These are phyloP conservation scores for Hsuehochloa calcarea DNA, from an alignment of 176 grass and related monocot genomes.

Conservation along the genomic window DNA sequence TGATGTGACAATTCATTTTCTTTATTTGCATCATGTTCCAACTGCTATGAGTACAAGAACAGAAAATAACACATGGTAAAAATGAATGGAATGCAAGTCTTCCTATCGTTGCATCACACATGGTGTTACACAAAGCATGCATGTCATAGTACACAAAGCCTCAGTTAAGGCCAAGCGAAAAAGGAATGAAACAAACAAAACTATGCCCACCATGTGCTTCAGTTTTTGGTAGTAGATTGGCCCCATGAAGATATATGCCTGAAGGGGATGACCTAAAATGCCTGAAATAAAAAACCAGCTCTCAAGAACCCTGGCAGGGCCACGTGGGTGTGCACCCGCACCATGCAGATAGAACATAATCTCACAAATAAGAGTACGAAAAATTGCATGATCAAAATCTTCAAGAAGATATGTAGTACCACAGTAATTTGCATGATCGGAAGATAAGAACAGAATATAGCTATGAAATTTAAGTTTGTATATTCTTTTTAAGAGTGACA, in stretches of 20 bases:
- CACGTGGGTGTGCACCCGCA: neutral
- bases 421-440: neutral
- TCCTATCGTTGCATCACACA: neutral
- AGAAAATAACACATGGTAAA: no score
- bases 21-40: neutral
- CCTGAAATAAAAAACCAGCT: constrained; percentile 48
- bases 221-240: constrained; percentile 98
- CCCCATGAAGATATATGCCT: constrained; percentile 97
- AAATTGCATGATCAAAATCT: neutral
- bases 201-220: constrained; percentile 86
- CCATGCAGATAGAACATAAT: neutral
- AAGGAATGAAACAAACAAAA: constrained; percentile 9
- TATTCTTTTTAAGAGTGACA: neutral
- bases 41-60: no score
- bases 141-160: neutral
- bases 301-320: neutral
- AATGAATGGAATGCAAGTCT: neutral
- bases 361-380: neutral
- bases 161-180: neutral
- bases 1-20: neutral
- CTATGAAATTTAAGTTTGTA: neutral
- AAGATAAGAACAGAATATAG: constrained; percentile 4
- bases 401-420: neutral
- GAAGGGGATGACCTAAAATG: constrained; percentile 79
- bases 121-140: neutral